Evolutionary conservation across 2,329 filamentous ascomycete genomes (phyloP), one percentile per base, ranked within the genome.

Genomic region (Septoria petroselini): DNA sequence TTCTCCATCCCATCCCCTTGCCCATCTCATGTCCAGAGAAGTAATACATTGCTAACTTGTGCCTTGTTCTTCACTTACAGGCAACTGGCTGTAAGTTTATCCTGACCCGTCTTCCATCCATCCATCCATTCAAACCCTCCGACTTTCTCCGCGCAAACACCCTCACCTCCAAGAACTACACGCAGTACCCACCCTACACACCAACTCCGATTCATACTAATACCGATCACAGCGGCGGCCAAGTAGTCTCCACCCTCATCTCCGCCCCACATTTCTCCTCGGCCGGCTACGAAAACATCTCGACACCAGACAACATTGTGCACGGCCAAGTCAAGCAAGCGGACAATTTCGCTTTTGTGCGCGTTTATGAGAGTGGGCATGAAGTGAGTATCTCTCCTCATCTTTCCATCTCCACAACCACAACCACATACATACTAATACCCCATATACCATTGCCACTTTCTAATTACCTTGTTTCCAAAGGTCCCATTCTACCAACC

Each of bases 401-500:
- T 27, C 23, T 27, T 9, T 5, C 9, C 5, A 27, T 27, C 9
- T 27, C 23, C 23, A 9, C 5, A 27, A 9, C 23, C 23, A n/a
- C n/a, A n/a, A n/a, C n/a, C n/a, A n/a, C n/a, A n/a, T n/a, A n/a
- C 9, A 27, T 27, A 27, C 23, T 27, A 27, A 27, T n/a, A n/a
- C n/a, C n/a, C n/a, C n/a, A n/a, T n/a, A n/a, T n/a, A n/a, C n/a
- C n/a, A n/a, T n/a, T n/a, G n/a, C n/a, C n/a, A n/a, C n/a, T n/a
- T n/a, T n/a, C n/a, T n/a, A n/a, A n/a, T n/a, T n/a, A n/a, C n/a
- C n/a, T n/a, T n/a, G n/a, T n/a, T n/a, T n/a, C n/a, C n/a, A n/a
- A n/a, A 27, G 59, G 74, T 76, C 1, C 77, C 77, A 0, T 79
- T 78, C 61, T 80, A 80, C 62, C 77, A 80, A 3, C 65, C 75